A percentile compares a stretch with the other conserved stretches of the same genome.
Conservation (phyloP, 371 early-diverging fungal genomes). For the Capillidium heterosporum region DNA sequence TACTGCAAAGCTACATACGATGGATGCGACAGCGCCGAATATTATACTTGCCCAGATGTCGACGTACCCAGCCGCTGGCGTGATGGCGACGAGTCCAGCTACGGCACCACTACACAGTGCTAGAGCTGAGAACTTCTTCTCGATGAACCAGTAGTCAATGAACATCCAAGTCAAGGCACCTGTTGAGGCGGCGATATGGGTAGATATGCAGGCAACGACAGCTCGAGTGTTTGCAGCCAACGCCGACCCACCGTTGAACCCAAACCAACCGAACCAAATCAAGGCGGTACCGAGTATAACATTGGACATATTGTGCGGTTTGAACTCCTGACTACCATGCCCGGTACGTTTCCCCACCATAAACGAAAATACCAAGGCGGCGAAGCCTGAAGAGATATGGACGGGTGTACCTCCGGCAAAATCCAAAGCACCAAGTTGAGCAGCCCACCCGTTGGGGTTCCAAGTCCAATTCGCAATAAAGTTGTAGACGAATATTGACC, state of each 20-base stretch:
- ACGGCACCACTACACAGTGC: constrained; percentile 88
- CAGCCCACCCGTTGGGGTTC: constrained; percentile 65
- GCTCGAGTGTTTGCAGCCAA: constrained; percentile 77
- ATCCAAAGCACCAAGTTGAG: constrained; percentile 52
- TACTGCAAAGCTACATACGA: constrained; percentile 56
- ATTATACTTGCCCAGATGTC: constrained; percentile 16
- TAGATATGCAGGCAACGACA: constrained; percentile 64
- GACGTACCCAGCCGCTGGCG: constrained; percentile 76
- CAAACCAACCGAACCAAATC: constrained; percentile 87
- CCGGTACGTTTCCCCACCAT: too few relatives aligned
- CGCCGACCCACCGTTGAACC: too few relatives aligned
- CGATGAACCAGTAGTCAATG: constrained; percentile 48
- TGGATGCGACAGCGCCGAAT: constrained; percentile 51
- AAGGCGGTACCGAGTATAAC: constrained; percentile 72
- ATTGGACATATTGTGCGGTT: too few relatives aligned
- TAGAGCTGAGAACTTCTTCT: constrained; percentile 50
- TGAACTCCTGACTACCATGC: constrained; percentile 39
- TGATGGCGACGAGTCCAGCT: too few relatives aligned
- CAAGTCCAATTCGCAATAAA: constrained; percentile 92
- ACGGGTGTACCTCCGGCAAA: too few relatives aligned
- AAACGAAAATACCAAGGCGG: too few relatives aligned
- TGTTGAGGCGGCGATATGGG: constrained; percentile 66
- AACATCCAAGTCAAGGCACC: constrained; percentile 73
- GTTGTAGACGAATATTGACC: too few relatives aligned
- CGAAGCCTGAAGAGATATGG: too few relatives aligned